phyloP scores from a whole-genome alignment of 2,329 filamentous ascomycete species.

The Fusarium luffae region DNA sequence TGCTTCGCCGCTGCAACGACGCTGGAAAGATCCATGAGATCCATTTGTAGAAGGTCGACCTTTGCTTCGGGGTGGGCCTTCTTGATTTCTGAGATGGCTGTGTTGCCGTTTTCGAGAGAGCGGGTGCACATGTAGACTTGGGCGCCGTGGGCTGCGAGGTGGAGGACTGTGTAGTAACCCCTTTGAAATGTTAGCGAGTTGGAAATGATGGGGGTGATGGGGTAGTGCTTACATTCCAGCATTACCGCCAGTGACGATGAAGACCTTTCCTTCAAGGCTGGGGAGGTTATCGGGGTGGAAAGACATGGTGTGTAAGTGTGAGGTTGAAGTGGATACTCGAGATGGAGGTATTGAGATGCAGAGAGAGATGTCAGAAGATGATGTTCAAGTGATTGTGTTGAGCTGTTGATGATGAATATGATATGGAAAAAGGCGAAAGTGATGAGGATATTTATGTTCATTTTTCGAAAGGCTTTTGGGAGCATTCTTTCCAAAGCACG shows the following conservation, averaged over 20 bases:
- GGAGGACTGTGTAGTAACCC: constrained; percentile 26
- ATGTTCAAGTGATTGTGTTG: neutral
- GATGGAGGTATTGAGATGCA: neutral
- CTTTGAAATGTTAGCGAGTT: constrained; percentile 8
- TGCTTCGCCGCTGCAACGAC: constrained; percentile 27
- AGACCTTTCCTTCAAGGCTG: constrained; percentile 6
- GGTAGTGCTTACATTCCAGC: constrained; percentile 14
- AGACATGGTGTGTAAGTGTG: constrained; percentile 4
- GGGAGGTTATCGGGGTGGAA: constrained; percentile 25
- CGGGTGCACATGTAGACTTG: constrained; percentile 32
- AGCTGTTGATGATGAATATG: neutral
- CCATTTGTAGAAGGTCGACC: constrained; percentile 20
- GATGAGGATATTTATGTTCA: neutral
- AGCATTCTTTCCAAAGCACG: neutral
- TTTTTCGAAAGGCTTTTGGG: too few relatives aligned
- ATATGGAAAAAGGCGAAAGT: neutral
- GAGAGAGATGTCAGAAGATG: neutral
- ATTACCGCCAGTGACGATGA: constrained; percentile 27
- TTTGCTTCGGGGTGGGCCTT: constrained; percentile 1
- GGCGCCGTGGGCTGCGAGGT: constrained; percentile 25
- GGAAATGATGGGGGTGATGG: too few relatives aligned
- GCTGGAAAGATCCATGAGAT: constrained; percentile 11
- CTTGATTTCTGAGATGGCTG: constrained; percentile 10
- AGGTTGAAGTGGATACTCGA: too few relatives aligned
- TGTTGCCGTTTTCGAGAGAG: constrained; percentile 7